phyloP scores from a whole-genome alignment of 805 yeast genomes.

The Debaryomyces castellii region DNA sequence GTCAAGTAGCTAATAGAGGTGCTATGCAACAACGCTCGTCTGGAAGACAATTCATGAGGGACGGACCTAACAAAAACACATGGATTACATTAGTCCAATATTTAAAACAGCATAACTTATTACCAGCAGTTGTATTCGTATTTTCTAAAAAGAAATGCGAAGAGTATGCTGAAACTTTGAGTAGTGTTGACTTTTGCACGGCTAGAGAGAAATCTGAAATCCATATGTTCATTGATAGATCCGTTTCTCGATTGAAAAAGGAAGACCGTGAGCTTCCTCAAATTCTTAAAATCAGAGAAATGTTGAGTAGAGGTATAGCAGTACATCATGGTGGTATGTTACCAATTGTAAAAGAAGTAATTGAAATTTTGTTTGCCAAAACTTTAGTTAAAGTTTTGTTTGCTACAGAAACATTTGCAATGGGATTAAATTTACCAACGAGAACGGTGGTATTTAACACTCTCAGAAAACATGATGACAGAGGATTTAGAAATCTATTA shows the following conservation, averaged over 20 bases:
- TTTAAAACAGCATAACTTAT: conserved; percentile 62
- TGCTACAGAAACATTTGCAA: conserved; percentile 98
- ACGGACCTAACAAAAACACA: conserved; percentile 76
- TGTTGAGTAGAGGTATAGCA: conserved; percentile 88
- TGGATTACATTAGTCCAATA: conserved; percentile 75
- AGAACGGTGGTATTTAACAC: conserved; percentile 92
- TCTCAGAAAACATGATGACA: conserved; percentile 87
- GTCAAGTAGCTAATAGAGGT: conserved; percentile 13
- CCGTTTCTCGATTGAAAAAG: conserved; percentile 79
- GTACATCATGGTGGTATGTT: conserved; percentile 93
- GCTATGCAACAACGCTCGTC: conserved; percentile 25
- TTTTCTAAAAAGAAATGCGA: conserved; percentile 93
- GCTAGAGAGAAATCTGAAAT: conserved; percentile 88
- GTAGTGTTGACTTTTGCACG: conserved; percentile 73
- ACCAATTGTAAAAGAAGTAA: conserved; percentile 90
- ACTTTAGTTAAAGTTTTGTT: conserved; percentile 86
- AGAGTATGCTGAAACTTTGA: conserved; percentile 80
- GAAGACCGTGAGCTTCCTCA: conserved; percentile 96
- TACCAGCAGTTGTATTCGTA: conserved; percentile 92
- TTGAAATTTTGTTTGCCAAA: conserved; percentile 86
- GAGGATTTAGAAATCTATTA: conserved; percentile 70
- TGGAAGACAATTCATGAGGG: conserved; percentile 34
- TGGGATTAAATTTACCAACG: conserved; percentile 96
- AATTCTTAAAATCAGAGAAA: conserved; percentile 75
- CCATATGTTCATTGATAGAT: conserved; percentile 88